A percentile compares a stretch with the other conserved stretches of the same genome.
These are phyloP conservation scores for Asterella californica DNA, from an alignment of 225 moss, liverwort and hornwort genomes.

Conservation along the genomic window DNA sequence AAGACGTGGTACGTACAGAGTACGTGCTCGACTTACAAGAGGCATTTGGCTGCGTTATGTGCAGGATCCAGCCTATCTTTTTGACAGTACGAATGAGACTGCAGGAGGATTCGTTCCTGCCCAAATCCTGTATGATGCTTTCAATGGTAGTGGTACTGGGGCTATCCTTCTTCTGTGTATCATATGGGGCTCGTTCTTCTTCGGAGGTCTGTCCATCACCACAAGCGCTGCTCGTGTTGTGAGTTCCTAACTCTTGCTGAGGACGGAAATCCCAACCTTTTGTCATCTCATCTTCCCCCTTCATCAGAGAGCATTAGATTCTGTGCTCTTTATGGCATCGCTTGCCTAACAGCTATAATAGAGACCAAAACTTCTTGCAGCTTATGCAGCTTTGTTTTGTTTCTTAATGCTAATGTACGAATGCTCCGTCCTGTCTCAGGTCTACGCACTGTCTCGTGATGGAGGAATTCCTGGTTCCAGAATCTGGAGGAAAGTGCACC, in stretches of 20 bases:
- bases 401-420: neutral
- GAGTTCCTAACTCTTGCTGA: slow-evolving; percentile 28
- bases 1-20: too few species aligned
- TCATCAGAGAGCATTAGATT: neutral
- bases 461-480: slow-evolving; percentile 72
- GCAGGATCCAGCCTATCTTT: slow-evolving; percentile 69
- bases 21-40: too few species aligned
- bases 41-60: neutral
- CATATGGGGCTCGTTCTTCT: slow-evolving; percentile 87
- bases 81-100: slow-evolving; percentile 60
- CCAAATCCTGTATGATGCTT: slow-evolving; percentile 87
- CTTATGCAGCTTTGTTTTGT: neutral
- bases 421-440: slow-evolving; percentile 34
- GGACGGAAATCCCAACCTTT: neutral
- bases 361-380: neutral
- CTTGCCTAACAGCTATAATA: neutral
- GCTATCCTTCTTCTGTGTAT: slow-evolving; percentile 59
- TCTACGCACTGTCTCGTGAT: slow-evolving; percentile 81
- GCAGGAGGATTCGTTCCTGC: slow-evolving; percentile 76
- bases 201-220: slow-evolving; percentile 78
- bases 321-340: neutral
- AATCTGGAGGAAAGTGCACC: slow-evolving; percentile 59
- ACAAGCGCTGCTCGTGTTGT: slow-evolving; percentile 93
- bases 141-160: slow-evolving; percentile 69
- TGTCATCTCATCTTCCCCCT: neutral